Percentiles rank a stretch among this genome's conserved stretches.
phyloP scores from a whole-genome alignment of 306 rosid species.

The Astragalus membranaceus region DNA sequence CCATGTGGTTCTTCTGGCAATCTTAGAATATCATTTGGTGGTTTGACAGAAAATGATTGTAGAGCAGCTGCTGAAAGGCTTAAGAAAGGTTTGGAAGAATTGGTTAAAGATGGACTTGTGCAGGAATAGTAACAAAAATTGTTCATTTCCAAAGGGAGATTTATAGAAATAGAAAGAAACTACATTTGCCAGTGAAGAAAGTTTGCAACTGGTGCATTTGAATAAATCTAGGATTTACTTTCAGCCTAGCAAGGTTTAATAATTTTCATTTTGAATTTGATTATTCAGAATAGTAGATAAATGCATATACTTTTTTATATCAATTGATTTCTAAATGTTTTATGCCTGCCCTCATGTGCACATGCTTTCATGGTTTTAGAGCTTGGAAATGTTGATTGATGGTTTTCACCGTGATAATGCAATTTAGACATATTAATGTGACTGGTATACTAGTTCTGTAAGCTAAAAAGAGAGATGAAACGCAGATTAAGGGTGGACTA shows the following conservation, averaged over 20 bases:
- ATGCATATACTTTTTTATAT: constrained; percentile 9
- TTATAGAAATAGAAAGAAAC: constrained; percentile 11
- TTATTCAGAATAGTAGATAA: neutral
- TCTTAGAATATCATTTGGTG: constrained; percentile 81
- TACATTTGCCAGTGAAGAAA: constrained; percentile 19
- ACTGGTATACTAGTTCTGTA: too few species aligned
- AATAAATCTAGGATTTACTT: constrained; percentile 32
- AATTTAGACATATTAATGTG: too few species aligned
- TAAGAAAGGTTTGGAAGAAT: constrained; percentile 69
- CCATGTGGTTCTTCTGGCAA: constrained; percentile 74
- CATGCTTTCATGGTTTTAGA: neutral
- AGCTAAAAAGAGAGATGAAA: too few species aligned
- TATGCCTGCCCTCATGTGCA: neutral
- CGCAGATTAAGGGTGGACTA: too few species aligned
- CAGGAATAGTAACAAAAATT: constrained; percentile 2
- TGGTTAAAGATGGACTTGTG: constrained; percentile 62
- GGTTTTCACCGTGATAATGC: too few species aligned
- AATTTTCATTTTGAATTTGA: constrained; percentile 12
- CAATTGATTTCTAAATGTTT: neutral
- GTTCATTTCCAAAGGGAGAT: neutral
- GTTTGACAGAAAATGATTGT: constrained; percentile 72
- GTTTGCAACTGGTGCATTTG: constrained; percentile 34
- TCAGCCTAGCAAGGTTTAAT: constrained; percentile 18
- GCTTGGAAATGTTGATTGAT: too few species aligned
- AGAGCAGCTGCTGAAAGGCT: constrained; percentile 72